Conservation (phyloP, 2,329 filamentous ascomycete genomes). For the Arthroderma sp. region DNA sequence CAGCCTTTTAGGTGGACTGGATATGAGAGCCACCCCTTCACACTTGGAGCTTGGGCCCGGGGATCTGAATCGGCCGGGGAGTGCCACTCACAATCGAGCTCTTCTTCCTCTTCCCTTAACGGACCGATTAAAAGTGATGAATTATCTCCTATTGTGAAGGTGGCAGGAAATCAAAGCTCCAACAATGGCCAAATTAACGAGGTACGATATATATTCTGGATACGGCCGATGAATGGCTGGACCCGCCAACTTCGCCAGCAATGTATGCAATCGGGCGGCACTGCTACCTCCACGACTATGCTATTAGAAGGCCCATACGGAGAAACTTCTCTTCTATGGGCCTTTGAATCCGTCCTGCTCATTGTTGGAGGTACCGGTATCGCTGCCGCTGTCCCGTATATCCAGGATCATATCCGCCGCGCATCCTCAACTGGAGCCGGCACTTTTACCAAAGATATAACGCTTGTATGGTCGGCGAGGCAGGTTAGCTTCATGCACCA, state of each 20-base stretch:
- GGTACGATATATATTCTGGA: conserved; percentile 27
- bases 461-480: conserved; percentile 17
- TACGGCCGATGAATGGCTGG: conserved; percentile 38
- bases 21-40: conserved; percentile 42
- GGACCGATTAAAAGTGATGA: background rate
- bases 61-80: background rate
- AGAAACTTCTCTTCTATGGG: conserved; percentile 26
- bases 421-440: background rate
- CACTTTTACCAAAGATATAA: conserved; percentile 10
- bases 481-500: conserved; percentile 17
- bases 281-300: conserved; percentile 21
- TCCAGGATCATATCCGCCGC: conserved; percentile 18
- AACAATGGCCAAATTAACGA: background rate
- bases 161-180: background rate
- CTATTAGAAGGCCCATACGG: conserved; percentile 41
- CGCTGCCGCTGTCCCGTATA: conserved; percentile 36
- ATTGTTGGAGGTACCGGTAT: conserved; percentile 25
- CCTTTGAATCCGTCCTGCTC: conserved; percentile 40
- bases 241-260: conserved; percentile 29
- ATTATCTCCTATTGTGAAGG: too few relatives aligned
- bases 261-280: conserved; percentile 17
- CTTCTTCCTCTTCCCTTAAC: background rate
- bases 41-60: conserved; percentile 19
- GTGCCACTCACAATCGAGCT: background rate
- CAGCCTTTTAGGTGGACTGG: conserved; percentile 28